These are phyloP conservation scores for Cutaneotrichosporon dermatis DNA, from an alignment of 1,284 basidiomycete genomes.

Conservation along the genomic window DNA sequence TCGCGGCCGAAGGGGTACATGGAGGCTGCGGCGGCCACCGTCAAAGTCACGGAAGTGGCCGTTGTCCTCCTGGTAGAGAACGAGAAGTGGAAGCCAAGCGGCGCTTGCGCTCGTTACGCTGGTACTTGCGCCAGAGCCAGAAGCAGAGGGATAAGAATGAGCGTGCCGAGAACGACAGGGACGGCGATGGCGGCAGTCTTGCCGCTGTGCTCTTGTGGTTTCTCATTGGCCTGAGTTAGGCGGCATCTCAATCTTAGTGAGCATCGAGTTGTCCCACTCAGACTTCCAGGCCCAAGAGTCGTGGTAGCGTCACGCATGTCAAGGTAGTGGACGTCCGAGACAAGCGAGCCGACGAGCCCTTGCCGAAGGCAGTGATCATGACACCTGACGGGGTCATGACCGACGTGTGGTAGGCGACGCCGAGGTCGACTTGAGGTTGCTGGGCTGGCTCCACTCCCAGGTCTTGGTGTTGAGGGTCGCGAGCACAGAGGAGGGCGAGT, in stretches of 20 bases:
- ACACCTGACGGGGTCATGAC: constrained; percentile 47
- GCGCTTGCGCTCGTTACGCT: constrained; percentile 38
- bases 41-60: constrained; percentile 20
- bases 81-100: constrained; percentile 47
- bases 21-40: constrained; percentile 25
- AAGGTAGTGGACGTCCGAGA: constrained; percentile 40
- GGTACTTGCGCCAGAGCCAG: constrained; percentile 39
- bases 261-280: constrained; percentile 38
- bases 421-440: constrained; percentile 39
- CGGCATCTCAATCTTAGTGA: constrained; percentile 18
- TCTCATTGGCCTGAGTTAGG: not conserved
- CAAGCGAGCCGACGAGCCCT: constrained; percentile 28
- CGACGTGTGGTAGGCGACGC: constrained; percentile 43
- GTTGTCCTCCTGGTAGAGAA: constrained; percentile 44
- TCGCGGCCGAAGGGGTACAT: constrained; percentile 36
- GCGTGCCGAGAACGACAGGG: constrained; percentile 31
- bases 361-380: constrained; percentile 47
- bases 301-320: constrained; percentile 41
- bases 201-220: constrained; percentile 18
- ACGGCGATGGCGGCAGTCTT: constrained; percentile 37
- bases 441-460: constrained; percentile 43
- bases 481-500: constrained; percentile 29
- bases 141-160: constrained; percentile 34
- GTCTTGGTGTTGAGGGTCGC: constrained; percentile 45
- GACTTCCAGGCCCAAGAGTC: constrained; percentile 43